These are phyloP conservation scores for Bacterosira constricta DNA, from an alignment of 108 stramenopile species.

Conservation along the genomic window DNA sequence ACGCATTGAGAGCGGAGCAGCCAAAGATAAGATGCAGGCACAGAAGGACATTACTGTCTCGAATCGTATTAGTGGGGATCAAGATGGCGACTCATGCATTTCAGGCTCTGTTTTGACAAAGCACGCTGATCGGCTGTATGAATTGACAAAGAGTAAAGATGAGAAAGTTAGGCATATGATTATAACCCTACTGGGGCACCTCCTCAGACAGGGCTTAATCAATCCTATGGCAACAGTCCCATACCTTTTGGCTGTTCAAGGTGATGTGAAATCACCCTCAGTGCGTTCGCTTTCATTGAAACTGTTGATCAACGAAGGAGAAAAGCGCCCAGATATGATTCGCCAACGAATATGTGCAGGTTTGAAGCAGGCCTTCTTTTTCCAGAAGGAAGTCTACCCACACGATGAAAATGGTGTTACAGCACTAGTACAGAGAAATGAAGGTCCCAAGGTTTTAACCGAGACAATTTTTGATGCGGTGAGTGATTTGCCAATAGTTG, in stretches of 20 bases:
- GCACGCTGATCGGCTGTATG: slow-evolving; percentile 75
- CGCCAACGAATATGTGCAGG: slow-evolving; percentile 75
- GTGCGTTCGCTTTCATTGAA: slow-evolving; percentile 76
- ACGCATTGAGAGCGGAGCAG: slow-evolving; percentile 81
- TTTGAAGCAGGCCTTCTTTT: slow-evolving; percentile 70
- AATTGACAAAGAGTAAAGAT: slow-evolving; percentile 66
- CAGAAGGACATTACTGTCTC: slow-evolving; percentile 66
- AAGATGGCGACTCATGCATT: slow-evolving; percentile 86
- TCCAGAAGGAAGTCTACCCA: slow-evolving; percentile 71
- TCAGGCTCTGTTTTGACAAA: slow-evolving; percentile 79
- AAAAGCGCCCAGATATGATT: slow-evolving; percentile 88
- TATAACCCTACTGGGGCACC: slow-evolving; percentile 76
- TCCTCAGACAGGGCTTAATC: slow-evolving; percentile 89
- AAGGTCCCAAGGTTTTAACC: slow-evolving; percentile 34
- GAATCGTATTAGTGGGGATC: slow-evolving; percentile 86
- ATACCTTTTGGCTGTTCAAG: slow-evolving; percentile 84
- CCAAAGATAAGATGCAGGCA: slow-evolving; percentile 74
- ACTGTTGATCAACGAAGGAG: slow-evolving; percentile 76
- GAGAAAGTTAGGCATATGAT: slow-evolving; percentile 62
- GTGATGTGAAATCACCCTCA: slow-evolving; percentile 73
- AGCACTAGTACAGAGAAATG: slow-evolving; percentile 58
- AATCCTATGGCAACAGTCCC: slow-evolving; percentile 90
- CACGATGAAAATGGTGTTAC: slow-evolving; percentile 44
- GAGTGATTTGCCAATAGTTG: too few species aligned
- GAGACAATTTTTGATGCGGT: slow-evolving; percentile 87